Evolutionary conservation across 352 stramenopile genomes (phyloP).

Genomic region (Phytophthora pseudosyringae): DNA sequence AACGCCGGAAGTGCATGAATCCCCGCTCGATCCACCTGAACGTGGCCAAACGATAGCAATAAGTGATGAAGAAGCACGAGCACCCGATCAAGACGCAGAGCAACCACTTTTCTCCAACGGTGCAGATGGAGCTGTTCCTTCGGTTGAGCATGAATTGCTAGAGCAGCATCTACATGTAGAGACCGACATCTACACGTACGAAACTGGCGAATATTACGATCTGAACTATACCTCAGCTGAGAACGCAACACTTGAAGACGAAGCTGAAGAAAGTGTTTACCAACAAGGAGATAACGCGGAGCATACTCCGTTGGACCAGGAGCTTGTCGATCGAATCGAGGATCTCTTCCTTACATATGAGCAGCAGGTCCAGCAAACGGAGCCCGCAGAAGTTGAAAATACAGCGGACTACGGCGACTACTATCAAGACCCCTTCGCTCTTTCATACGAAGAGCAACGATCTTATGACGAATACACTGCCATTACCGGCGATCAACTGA

Average conservation of each 20-base stretch:
- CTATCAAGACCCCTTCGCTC: background rate
- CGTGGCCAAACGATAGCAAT: background rate
- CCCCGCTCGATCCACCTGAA: background rate
- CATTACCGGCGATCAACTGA: background rate
- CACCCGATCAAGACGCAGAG: background rate
- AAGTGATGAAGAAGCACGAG: conserved; percentile 1
- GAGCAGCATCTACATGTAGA: background rate
- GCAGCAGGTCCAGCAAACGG: background rate
- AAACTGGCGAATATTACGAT: conserved; percentile 1
- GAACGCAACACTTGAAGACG: background rate
- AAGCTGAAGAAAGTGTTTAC: conserved; percentile 1
- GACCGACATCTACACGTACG: background rate
- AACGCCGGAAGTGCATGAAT: background rate
- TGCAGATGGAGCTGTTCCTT: background rate
- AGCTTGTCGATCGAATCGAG: conserved; percentile 3
- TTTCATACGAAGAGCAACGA: conserved; percentile 11
- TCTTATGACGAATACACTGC: background rate
- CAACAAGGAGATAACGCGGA: conserved; percentile 1
- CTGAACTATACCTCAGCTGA: background rate
- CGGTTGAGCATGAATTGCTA: background rate
- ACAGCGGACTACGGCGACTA: conserved; percentile 8
- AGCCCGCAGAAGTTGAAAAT: conserved; percentile 3
- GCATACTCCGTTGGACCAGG: conserved; percentile 1
- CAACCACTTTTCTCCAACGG: conserved; percentile 1
- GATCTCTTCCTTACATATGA: background rate